Evolutionary conservation across 2,329 filamentous ascomycete genomes (phyloP), one percentile per base, ranked within the genome.

Genomic region (Geosmithia flava): DNA sequence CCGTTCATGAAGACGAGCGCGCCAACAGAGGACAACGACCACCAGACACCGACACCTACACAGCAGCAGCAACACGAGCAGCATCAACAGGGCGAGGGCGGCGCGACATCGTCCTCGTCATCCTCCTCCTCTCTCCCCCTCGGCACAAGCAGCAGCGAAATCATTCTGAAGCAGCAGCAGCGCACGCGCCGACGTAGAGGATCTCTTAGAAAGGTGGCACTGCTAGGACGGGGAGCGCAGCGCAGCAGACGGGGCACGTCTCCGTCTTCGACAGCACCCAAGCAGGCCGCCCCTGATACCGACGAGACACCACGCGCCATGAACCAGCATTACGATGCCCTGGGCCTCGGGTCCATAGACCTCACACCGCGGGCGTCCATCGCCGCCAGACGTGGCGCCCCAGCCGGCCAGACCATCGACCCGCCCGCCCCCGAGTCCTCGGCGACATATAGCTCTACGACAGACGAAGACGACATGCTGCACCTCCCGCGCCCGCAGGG

Each of bases 131-230:
- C 44, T 15, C 19, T 17, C 44, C 5, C n/a, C 52, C 45, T 57
- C 52, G 44, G 53, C 43, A 44, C 58, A 56, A 50, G 54, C 56
- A 50, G 61, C 59, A 49, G 57, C 54, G 45, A 61, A 54, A 49
- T 55, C 59, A 55, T 57, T 23, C 7, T 44, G 42, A 44, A 17
- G 23, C 48, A 47, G 17, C 68, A 68, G 58, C 71, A 65, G 59
- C 71, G 63, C 61, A 74, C 55, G 64, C 76, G 88, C 48, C 81
- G 82, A 56, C 79, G 90, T 51, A 86, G 85, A 60, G 89, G 88
- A 3, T 95, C 90, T 11, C 70, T 96, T 61, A 78, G 90, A 51
- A 95, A 95, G 65, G 87, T 87, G 11, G 89, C 88, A 23, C 71
- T 95, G 45, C 72, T 95, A 17, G 87, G 87, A 16, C 84, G 85